These are phyloP conservation scores for Mariannaea elegans DNA, from an alignment of 2,329 filamentous ascomycete genomes.

Conservation along the genomic window DNA sequence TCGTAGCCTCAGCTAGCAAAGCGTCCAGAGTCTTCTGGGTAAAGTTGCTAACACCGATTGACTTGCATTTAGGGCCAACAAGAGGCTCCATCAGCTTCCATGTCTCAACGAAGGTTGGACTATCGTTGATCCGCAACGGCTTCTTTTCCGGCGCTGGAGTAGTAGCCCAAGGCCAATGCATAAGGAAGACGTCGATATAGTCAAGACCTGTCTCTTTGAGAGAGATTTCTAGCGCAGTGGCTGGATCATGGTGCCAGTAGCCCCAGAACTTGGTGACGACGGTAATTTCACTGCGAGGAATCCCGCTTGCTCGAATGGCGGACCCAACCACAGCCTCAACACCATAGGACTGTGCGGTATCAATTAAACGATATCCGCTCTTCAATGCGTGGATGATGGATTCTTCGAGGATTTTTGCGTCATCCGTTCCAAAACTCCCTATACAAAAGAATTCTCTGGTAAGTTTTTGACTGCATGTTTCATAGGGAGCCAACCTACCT, in stretches of 20 bases:
- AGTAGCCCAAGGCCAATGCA: constrained; percentile 42
- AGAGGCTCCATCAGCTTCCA: constrained; percentile 18
- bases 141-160: constrained; percentile 32
- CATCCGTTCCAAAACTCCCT: constrained; percentile 9
- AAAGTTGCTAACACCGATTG: constrained; percentile 18
- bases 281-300: constrained; percentile 46
- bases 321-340: constrained; percentile 43
- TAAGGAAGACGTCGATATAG: constrained; percentile 45
- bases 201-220: constrained; percentile 41
- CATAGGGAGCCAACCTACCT: neutral
- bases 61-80: constrained; percentile 8
- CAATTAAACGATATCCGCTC: constrained; percentile 43
- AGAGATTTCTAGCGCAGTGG: constrained; percentile 39
- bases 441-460: neutral
- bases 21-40: constrained; percentile 10
- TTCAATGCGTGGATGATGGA: constrained; percentile 42
- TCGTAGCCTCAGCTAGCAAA: neutral
- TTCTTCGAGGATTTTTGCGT: constrained; percentile 7
- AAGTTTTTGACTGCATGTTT: neutral
- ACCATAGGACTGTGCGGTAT: constrained; percentile 41
- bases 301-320: constrained; percentile 43
- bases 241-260: constrained; percentile 42
- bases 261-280: constrained; percentile 46
- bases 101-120: constrained; percentile 38
- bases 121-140: constrained; percentile 32